These are phyloP conservation scores for Tetracentron sinense DNA, from an alignment of 164 flowering plant genomes.

Conservation along the genomic window DNA sequence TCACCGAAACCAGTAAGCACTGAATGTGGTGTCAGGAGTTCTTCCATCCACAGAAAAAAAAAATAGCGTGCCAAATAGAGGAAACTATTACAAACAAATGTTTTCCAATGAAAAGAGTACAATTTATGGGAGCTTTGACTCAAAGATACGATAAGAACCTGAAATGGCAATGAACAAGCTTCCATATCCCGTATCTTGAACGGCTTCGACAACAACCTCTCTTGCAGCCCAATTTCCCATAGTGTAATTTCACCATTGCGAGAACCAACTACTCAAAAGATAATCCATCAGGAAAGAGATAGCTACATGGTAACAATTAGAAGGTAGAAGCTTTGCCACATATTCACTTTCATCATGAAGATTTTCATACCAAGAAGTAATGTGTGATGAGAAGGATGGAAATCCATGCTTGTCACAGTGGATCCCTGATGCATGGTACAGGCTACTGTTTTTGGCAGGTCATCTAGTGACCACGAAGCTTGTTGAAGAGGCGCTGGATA, in stretches of 20 bases:
- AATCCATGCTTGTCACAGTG: constrained; percentile 82
- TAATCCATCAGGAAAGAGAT: constrained; percentile 5
- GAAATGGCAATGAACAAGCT: constrained; percentile 44
- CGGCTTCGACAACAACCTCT: constrained; percentile 62
- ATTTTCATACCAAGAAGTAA: constrained; percentile 61
- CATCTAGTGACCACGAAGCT: constrained; percentile 65
- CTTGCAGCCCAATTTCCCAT: constrained; percentile 69
- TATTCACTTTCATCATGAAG: neutral
- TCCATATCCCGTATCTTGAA: constrained; percentile 71
- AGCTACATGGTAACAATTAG: neutral
- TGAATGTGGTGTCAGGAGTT: no score
- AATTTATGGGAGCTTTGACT: neutral
- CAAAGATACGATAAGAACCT: constrained; percentile 39
- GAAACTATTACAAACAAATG: neutral
- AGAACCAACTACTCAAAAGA: constrained; percentile 58
- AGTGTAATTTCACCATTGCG: constrained; percentile 63
- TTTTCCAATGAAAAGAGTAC: neutral
- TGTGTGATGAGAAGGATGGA: constrained; percentile 76
- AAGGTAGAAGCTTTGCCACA: neutral
- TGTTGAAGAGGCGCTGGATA: constrained; percentile 62
- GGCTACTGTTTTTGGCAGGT: constrained; percentile 73
- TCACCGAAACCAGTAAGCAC: no score
- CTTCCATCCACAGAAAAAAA: no score
- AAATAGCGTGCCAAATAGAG: no score
- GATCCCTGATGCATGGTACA: constrained; percentile 71